Evolutionary conservation across 768 basidiomycete species (phyloP).

Genomic region (Hemileccinum rubropunctum): DNA sequence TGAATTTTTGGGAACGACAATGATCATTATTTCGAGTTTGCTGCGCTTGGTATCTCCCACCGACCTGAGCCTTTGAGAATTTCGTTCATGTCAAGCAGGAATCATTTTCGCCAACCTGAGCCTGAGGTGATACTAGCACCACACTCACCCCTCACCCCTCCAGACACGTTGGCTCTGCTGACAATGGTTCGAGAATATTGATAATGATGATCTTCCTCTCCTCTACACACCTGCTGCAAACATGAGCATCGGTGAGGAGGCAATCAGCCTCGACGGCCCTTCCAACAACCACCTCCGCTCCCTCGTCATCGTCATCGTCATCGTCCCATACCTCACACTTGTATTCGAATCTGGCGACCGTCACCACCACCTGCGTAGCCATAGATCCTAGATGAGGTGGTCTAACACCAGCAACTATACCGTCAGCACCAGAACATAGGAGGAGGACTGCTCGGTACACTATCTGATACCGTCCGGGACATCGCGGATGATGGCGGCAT

Average conservation of each 20-base stretch:
- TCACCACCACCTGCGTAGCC: no score
- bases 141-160: background rate
- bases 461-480: slow-evolving; percentile 26
- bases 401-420: slow-evolving; percentile 23
- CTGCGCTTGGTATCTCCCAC: no score
- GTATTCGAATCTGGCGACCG: background rate
- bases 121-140: background rate
- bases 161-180: background rate
- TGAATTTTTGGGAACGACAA: no score
- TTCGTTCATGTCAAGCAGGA: slow-evolving; percentile 15
- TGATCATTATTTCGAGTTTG: no score
- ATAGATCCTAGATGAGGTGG: background rate
- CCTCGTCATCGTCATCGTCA: slow-evolving; percentile 2
- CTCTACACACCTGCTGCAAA: slow-evolving; percentile 65
- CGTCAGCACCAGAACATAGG: slow-evolving; percentile 9
- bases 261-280: slow-evolving; percentile 57
- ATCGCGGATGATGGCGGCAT: slow-evolving; percentile 24
- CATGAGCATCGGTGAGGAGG: slow-evolving; percentile 53
- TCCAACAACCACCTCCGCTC: slow-evolving; percentile 25
- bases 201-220: slow-evolving; percentile 59
- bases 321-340: background rate
- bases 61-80: no score
- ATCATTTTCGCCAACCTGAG: slow-evolving; percentile 15
- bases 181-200: background rate
- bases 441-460: slow-evolving; percentile 26